Evolutionary conservation across 805 yeast species (phyloP), one percentile per base, ranked within the genome.

Genomic region (Hanseniaspora valbyensis): DNA sequence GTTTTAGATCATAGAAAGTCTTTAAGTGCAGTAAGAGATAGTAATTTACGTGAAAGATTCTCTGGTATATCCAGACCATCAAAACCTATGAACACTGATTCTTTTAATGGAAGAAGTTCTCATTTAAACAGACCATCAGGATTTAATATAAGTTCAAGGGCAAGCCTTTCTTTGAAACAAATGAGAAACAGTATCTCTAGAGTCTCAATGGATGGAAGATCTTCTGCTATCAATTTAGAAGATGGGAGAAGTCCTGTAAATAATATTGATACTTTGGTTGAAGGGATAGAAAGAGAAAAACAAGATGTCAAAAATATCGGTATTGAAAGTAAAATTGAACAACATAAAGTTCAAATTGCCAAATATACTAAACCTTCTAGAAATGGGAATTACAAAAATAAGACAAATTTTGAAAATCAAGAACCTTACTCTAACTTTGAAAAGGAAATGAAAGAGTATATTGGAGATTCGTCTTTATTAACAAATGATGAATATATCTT

Each of bases 401-500:
- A n/a, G n/a, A n/a, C n/a, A n/a, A n/a, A n/a, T n/a, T n/a, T n/a
- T n/a, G n/a, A n/a, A n/a, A n/a, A n/a, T n/a, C n/a, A n/a, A n/a
- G n/a, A n/a, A n/a, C n/a, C n/a, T n/a, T n/a, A 16, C 41, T 25
- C 9, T 4, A 3, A 14, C 6, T 39, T 48, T 52, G 52, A 16
- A 14, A 45, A 21, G 55, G 54, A 37, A 14, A 56, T 65, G 16
- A 56, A 55, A 16, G 57, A 59, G 26, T 73, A 73, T 56, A 68
- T 77, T 50, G 69, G 74, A 2, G 69, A 73, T 48, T 90, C 84
- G 44, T 70, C 69, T 26, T 60, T 85, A 21, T 69, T 84, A 9
- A 61, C 73, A 18, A 83, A 86, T 58, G 95, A 86, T 14, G 87
- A 80, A 55, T 85, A 77, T 59, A 70, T 90, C 3, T 61, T 89